Conservation (phyloP, 2,329 filamentous ascomycete genomes). For the Ceratocystis eucalypticola region DNA sequence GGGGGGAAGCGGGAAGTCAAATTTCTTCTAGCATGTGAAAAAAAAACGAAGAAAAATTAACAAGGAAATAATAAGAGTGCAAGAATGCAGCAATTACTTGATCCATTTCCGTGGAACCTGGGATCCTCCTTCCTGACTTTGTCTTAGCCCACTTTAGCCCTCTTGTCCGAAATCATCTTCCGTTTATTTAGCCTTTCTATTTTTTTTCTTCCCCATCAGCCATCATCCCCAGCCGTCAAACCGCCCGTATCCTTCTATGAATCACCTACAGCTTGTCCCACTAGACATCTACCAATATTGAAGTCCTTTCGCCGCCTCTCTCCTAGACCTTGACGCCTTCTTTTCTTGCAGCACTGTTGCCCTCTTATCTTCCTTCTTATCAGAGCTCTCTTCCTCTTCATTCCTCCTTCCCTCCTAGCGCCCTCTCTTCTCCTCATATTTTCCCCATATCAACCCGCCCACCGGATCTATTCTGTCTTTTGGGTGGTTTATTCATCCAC, state of each 20-base stretch:
- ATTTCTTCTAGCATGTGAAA: not conserved
- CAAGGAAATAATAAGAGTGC: not conserved
- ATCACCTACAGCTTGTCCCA: not conserved
- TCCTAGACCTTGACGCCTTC: not conserved
- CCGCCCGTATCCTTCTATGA: not conserved
- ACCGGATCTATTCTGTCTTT: not conserved
- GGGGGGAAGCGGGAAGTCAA: not conserved
- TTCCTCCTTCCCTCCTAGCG: not conserved
- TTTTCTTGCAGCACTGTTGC: not conserved
- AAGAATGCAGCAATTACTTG: not conserved
- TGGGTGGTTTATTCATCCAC: not conserved
- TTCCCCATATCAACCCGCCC: not conserved
- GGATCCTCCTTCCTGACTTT: not conserved
- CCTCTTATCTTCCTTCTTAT: not conserved
- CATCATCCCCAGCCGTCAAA: not conserved
- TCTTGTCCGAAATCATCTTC: not conserved
- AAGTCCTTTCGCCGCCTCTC: not conserved
- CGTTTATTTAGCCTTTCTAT: not conserved
- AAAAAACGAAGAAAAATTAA: not conserved
- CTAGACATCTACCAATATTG: not conserved
- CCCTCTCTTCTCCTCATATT: not conserved
- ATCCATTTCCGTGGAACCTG: not conserved
- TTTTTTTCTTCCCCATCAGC: not conserved
- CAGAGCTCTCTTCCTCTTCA: not conserved
- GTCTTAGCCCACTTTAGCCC: not conserved